phyloP scores from a whole-genome alignment of 129 eudicot species.

The Artemisia tridentata region DNA sequence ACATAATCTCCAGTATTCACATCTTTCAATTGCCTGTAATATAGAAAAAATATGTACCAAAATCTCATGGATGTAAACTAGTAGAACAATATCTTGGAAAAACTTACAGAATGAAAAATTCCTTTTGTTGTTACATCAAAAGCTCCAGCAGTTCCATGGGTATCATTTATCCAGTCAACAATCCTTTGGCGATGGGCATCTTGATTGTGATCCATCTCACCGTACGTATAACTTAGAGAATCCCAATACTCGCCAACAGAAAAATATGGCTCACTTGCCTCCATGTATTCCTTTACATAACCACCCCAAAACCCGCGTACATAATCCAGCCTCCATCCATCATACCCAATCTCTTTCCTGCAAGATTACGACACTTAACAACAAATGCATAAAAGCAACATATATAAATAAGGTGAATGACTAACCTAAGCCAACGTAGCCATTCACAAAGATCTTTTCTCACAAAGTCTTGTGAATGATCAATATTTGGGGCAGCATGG shows the following conservation, averaged over 20 bases:
- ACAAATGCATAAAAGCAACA: neutral
- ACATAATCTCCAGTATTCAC: constrained; percentile 92
- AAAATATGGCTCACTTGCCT: constrained; percentile 76
- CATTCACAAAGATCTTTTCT: constrained; percentile 86
- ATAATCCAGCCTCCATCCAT: constrained; percentile 97
- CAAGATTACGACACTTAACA: constrained; percentile 1
- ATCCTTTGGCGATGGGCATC: constrained; percentile 94
- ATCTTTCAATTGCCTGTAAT: constrained; percentile 80
- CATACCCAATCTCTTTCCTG: constrained; percentile 91
- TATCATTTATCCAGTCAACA: constrained; percentile 87
- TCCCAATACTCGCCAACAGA: constrained; percentile 99
- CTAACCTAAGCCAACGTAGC: constrained; percentile 91
- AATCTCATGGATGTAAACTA: neutral
- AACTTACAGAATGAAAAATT: constrained; percentile 85
- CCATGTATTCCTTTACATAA: constrained; percentile 94
- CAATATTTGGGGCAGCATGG: constrained; percentile 98
- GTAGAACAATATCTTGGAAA: neutral
- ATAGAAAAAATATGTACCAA: neutral
- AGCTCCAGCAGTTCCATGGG: constrained; percentile 86
- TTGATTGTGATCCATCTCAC: constrained; percentile 96
- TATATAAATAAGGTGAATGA: neutral
- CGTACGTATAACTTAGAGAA: constrained; percentile 82
- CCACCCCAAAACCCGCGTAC: constrained; percentile 99
- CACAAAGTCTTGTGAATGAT: constrained; percentile 97
- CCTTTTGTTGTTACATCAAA: constrained; percentile 99